Conservation (phyloP, 2,329 filamentous ascomycete genomes). For the Fusarium hainanense region DNA sequence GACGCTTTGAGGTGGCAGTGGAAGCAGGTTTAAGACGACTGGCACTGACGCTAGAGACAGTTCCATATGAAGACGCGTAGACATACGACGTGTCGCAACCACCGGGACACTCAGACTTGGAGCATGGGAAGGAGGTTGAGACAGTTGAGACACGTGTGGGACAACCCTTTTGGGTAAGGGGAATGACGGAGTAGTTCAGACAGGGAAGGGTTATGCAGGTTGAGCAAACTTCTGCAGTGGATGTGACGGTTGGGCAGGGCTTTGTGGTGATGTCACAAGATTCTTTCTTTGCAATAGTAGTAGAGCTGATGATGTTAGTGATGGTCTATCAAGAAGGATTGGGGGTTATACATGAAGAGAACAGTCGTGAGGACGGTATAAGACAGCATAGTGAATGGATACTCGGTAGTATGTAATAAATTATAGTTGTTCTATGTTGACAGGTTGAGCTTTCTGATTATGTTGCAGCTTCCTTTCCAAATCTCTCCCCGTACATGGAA, state of each 20-base stretch:
- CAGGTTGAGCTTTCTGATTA: too few relatives aligned
- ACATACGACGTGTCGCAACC: conserved; percentile 45
- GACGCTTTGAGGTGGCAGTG: too few relatives aligned
- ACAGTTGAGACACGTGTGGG: conserved; percentile 45
- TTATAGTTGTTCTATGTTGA: too few relatives aligned
- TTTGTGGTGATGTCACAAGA: background rate
- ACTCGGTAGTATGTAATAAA: background rate
- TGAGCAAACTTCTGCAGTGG: conserved; percentile 48
- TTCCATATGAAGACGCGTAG: conserved; percentile 30
- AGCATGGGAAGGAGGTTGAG: conserved; percentile 42
- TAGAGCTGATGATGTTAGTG: conserved; percentile 22
- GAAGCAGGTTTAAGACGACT: too few relatives aligned
- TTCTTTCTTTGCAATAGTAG: conserved; percentile 12
- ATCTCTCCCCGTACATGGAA: too few relatives aligned
- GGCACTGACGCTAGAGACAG: too few relatives aligned
- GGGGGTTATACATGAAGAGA: conserved; percentile 12
- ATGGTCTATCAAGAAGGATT: background rate
- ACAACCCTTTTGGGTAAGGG: conserved; percentile 46
- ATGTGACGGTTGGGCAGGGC: conserved; percentile 51
- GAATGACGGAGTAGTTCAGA: conserved; percentile 48
- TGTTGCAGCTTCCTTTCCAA: background rate
- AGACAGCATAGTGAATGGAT: conserved; percentile 15
- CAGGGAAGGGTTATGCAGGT: conserved; percentile 50
- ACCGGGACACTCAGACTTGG: conserved; percentile 31
- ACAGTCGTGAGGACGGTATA: conserved; percentile 10